Conservation (phyloP, 257 asterid genomes). For the Eustoma russellianum region DNA sequence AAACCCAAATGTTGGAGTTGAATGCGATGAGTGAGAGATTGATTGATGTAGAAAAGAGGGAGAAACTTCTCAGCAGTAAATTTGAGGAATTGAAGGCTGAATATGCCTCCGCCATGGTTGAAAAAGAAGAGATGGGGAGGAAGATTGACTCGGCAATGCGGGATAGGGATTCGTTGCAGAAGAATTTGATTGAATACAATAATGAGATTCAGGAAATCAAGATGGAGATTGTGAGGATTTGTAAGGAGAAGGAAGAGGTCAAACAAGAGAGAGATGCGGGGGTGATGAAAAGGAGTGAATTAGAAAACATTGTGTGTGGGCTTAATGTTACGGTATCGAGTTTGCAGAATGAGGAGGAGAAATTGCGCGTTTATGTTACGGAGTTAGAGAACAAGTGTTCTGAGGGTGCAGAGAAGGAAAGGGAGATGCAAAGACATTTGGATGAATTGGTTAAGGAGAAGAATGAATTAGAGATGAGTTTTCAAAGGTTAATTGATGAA, state of each 20-base stretch:
- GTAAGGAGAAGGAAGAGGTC: conserved; percentile 35
- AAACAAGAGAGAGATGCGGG: conserved; percentile 42
- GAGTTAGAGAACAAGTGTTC: conserved; percentile 51
- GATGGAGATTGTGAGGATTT: conserved; percentile 21
- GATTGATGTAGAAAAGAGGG: conserved; percentile 33
- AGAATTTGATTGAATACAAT: conserved; percentile 25
- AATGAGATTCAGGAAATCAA: conserved; percentile 26
- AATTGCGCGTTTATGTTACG: conserved; percentile 21
- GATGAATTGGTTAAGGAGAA: conserved; percentile 32
- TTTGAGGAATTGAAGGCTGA: conserved; percentile 26
- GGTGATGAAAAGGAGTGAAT: conserved; percentile 24
- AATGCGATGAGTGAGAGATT: conserved; percentile 23
- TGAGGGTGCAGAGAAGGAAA: conserved; percentile 42
- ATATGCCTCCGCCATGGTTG: conserved; percentile 19
- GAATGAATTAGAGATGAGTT: conserved; percentile 27
- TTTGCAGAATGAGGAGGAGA: conserved; percentile 34
- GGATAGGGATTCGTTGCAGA: conserved; percentile 31
- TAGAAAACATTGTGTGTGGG: conserved; percentile 35
- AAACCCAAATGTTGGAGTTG: conserved; percentile 25
- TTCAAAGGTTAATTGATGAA: conserved; percentile 34
- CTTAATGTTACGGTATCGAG: conserved; percentile 35
- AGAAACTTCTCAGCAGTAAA: conserved; percentile 20
- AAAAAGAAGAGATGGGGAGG: conserved; percentile 30
- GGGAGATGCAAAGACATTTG: conserved; percentile 37
- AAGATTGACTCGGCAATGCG: conserved; percentile 22